phyloP scores from a whole-genome alignment of 441 rosid genomes.

The Pelargonium myrrhifolium region DNA sequence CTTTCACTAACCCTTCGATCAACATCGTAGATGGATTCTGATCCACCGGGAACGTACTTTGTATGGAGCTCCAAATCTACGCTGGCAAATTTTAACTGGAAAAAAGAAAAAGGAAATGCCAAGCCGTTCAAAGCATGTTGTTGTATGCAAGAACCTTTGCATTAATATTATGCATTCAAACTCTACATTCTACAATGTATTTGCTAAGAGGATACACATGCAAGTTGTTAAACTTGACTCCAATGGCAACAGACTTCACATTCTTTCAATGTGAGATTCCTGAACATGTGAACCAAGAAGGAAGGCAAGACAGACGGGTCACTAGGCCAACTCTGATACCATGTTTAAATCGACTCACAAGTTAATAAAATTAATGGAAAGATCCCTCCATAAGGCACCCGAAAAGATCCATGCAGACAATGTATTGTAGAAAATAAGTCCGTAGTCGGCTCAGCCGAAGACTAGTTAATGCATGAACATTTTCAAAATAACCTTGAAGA shows the following conservation, averaged over 20 bases:
- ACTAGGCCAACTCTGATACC: too few relatives aligned
- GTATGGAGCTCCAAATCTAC: constrained; percentile 82
- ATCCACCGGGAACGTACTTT: constrained; percentile 54
- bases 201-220: not conserved
- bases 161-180: not conserved
- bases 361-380: not conserved
- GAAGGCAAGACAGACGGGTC: too few relatives aligned
- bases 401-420: too few relatives aligned
- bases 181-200: not conserved
- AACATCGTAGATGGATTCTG: constrained; percentile 72
- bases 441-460: not conserved
- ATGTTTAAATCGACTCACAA: too few relatives aligned
- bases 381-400: not conserved
- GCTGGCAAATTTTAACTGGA: constrained; percentile 66
- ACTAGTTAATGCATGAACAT: not conserved
- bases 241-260: too few relatives aligned
- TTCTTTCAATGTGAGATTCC: too few relatives aligned
- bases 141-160: not conserved
- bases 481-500: too few relatives aligned
- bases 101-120: constrained; percentile 15
- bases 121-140: constrained; percentile 2
- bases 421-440: not conserved
- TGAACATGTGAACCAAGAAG: too few relatives aligned
- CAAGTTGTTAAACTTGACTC: too few relatives aligned
- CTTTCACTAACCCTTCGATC: constrained; percentile 56